Base-by-base conservation (phyloP, 768 basidiomycete genomes). In the Mrakia frigida region DNA sequence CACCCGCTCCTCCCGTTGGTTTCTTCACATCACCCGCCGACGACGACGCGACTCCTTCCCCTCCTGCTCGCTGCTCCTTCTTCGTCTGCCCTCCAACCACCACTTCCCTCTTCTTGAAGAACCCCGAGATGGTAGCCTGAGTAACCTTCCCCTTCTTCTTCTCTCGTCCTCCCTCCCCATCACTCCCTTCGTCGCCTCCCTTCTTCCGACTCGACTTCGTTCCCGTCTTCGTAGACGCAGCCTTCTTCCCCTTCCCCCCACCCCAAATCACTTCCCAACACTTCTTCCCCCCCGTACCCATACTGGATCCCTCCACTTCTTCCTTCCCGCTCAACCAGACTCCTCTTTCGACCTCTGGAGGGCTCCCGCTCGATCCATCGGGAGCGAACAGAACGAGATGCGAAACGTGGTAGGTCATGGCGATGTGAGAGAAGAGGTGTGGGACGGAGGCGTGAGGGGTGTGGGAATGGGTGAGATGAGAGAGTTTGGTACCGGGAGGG, bases 361-460 rank as follows among this genome's bases (percentile, higher is more conserved):
- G 73, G 5, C 4, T 5, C 2, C 14, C 33, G 31, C 3, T 25
- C 39, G 28, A 43, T 39, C 43, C 60, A 7, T 33, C 25, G 9
- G 41, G 35, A 65, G 50, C 25, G 46, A 56, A 14, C 18, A 78
- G 37, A 6, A 70, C 56, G 33, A 78, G 53, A 43, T 78, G 73
- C 1, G 52, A 37, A 37, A 71, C 73, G 56, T 63, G 68, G 46
- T 70, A 70, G 28, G 56, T 70, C 73, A 74, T 70, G 0, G 39
- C 33, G 56, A 78, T 78, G 69, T 78, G 77, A 1, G 41, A 33
- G 73, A 70, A 78, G 14, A 60, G 65, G 41, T 78, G 77, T n/a
- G 67, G 60, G 67, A 73, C 65, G 7, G 56, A 13, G 9, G 43
- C 67, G n/a, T 52, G 65, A 7, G 28, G 21, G 1, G 46, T 35